Evolutionary conservation across 257 asterid species (phyloP).

Genomic region (Lycium ferocissimum): DNA sequence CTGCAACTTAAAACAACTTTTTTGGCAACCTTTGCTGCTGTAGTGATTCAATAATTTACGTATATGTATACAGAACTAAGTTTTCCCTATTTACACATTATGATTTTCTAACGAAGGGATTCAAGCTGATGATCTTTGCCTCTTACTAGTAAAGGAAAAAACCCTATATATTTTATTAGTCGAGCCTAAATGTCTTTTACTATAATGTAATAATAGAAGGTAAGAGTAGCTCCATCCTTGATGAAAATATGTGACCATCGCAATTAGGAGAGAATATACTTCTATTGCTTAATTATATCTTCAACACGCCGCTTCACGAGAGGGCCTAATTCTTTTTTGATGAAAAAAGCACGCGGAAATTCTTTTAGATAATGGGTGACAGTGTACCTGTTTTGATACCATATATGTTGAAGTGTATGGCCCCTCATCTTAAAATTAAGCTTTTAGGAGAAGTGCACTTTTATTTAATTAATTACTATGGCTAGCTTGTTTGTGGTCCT

Average conservation of each 20-base stretch:
- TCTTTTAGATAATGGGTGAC: not conserved
- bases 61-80: no score
- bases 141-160: no score
- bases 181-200: no score
- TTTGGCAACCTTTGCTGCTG: not conserved
- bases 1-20: not conserved
- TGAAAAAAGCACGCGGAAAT: not conserved
- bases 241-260: not conserved
- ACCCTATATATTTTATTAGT: no score
- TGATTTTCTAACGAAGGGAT: not conserved
- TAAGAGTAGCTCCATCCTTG: not conserved
- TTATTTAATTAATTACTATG: not conserved
- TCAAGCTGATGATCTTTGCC: no score
- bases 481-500: constrained; percentile 22
- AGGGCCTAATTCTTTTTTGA: not conserved
- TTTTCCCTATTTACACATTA: not conserved
- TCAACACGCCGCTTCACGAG: not conserved
- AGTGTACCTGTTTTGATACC: not conserved
- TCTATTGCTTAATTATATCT: not conserved
- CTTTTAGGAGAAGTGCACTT: not conserved
- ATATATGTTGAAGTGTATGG: not conserved
- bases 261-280: not conserved
- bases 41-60: no score
- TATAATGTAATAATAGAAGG: no score
- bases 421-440: not conserved